Evolutionary conservation across 345 rosid genomes (phyloP).

Genomic region (Punica granatum): DNA sequence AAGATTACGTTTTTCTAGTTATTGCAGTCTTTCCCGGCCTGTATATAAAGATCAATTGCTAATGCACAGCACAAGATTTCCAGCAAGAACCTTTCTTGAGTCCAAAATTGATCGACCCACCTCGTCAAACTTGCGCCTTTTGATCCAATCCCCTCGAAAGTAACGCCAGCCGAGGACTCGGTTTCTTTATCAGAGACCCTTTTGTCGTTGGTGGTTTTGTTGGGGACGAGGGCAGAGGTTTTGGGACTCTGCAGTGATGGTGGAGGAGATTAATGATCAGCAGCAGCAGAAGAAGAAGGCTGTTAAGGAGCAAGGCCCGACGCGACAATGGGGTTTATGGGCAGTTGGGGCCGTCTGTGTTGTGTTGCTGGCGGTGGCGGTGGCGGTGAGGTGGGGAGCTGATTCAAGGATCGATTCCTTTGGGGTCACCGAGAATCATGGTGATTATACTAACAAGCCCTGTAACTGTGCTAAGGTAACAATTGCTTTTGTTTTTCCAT

Average conservation of each 20-base stretch:
- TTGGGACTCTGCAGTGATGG: constrained; percentile 10
- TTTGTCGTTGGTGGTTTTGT: not conserved
- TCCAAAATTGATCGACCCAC: not conserved
- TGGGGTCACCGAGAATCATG: constrained; percentile 5
- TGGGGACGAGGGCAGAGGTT: not conserved
- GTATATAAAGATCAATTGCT: too few species aligned
- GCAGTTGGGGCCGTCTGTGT: constrained; percentile 33
- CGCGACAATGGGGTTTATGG: constrained; percentile 13
- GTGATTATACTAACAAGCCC: constrained; percentile 12
- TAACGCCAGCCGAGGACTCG: not conserved
- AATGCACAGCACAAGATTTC: too few species aligned
- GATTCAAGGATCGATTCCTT: constrained; percentile 21
- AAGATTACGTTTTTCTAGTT: not conserved
- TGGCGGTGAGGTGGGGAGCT: constrained; percentile 25
- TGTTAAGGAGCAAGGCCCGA: constrained; percentile 2
- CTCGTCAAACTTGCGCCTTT: not conserved
- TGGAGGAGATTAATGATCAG: constrained; percentile 15
- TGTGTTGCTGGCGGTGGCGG: constrained; percentile 42
- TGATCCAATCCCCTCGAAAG: not conserved
- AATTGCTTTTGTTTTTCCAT: constrained; percentile 4
- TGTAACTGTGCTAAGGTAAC: constrained; percentile 65
- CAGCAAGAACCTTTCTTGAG: not conserved
- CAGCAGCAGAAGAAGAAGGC: constrained; percentile 14
- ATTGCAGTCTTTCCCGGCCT: not conserved
- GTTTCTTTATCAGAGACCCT: not conserved